Evolutionary conservation across 768 basidiomycete genomes (phyloP).

Genomic region (Sporobolomyces roseus): DNA sequence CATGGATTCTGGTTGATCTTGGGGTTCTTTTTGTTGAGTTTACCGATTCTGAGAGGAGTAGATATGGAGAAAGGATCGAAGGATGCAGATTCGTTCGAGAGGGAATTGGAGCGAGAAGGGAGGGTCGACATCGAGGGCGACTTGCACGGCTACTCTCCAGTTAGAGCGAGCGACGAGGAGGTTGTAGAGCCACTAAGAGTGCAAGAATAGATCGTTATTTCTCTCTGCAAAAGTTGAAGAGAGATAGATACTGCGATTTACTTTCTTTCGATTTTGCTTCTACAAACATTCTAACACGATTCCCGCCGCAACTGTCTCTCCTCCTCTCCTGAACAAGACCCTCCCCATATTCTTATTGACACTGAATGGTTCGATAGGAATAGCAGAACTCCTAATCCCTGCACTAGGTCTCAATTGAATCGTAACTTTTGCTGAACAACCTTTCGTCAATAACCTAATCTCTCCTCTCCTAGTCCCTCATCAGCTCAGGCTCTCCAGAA

Average conservation of each 20-base stretch:
- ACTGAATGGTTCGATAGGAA: constrained; percentile 81
- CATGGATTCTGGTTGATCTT: constrained; percentile 60
- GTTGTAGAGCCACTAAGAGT: background rate
- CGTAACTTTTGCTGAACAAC: constrained; percentile 76
- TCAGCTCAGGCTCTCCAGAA: background rate
- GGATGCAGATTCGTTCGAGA: constrained; percentile 53
- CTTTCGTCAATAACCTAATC: constrained; percentile 75
- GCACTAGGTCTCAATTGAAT: constrained; percentile 63
- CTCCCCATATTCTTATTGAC: constrained; percentile 95
- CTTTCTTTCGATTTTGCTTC: background rate
- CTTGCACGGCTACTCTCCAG: too few relatives aligned
- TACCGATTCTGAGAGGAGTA: constrained; percentile 63
- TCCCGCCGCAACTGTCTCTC: constrained; percentile 71
- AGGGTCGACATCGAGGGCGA: too few relatives aligned
- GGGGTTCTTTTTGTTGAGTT: constrained; percentile 72
- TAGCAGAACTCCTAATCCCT: constrained; percentile 55
- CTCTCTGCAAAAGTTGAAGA: background rate
- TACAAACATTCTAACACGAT: constrained; percentile 18
- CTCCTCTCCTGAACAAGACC: constrained; percentile 75
- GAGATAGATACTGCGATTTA: background rate
- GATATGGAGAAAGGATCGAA: constrained; percentile 65
- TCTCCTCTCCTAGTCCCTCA: background rate
- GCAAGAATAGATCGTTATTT: background rate
- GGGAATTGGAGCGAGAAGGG: background rate
- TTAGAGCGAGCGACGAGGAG: constrained; percentile 6